These are phyloP conservation scores for Detonula confervacea DNA, from an alignment of 352 stramenopile species.

Conservation along the genomic window DNA sequence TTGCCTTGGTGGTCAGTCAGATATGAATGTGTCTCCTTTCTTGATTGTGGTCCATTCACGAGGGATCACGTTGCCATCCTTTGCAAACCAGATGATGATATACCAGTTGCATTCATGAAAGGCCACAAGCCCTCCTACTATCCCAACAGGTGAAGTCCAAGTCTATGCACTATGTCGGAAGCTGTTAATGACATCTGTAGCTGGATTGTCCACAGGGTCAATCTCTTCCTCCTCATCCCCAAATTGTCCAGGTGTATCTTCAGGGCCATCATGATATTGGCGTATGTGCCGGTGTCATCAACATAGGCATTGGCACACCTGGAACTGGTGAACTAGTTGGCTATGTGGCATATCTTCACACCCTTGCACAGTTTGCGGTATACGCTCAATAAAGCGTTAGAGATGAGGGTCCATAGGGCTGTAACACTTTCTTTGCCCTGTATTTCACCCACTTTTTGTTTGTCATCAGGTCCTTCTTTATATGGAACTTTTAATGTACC, in stretches of 20 bases:
- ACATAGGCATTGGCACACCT: not conserved
- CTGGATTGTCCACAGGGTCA: not conserved
- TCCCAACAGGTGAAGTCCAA: too few species aligned
- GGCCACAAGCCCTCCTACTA: not conserved
- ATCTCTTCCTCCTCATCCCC: not conserved
- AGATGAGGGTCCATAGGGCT: not conserved
- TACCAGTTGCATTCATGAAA: not conserved
- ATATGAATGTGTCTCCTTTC: not conserved
- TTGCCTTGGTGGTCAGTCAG: not conserved
- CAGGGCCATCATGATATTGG: not conserved
- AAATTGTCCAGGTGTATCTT: not conserved
- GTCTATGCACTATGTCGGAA: too few species aligned
- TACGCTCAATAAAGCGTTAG: not conserved
- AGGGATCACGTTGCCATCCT: too few species aligned
- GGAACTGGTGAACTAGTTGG: too few species aligned
- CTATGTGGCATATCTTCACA: not conserved
- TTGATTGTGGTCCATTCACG: not conserved
- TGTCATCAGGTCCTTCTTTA: not conserved
- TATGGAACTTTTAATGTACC: not conserved
- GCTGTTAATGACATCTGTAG: not conserved
- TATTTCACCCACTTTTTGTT: not conserved
- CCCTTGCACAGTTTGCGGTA: not conserved
- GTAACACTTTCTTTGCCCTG: slow-evolving; percentile 17
- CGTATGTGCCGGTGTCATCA: not conserved
- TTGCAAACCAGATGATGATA: not conserved